Evolutionary conservation across 768 basidiomycete genomes (phyloP).

Genomic region (Tylopilus plumbeoviolaceoides): DNA sequence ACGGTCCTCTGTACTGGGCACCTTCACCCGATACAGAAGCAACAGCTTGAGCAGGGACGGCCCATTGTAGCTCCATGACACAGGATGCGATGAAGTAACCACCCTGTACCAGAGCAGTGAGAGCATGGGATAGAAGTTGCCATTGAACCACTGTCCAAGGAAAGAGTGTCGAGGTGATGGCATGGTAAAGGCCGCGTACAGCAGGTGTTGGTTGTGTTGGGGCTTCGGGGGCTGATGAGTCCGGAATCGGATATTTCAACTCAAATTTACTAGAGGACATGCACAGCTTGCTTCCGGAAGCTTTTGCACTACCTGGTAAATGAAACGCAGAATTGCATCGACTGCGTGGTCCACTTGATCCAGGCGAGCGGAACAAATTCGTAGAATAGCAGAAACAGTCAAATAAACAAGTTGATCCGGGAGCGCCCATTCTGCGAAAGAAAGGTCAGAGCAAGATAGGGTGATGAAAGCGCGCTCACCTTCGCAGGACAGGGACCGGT

Average conservation of each 20-base stretch:
- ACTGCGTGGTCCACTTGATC: constrained; percentile 49
- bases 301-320: constrained; percentile 50
- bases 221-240: constrained; percentile 53
- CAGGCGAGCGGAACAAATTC: constrained; percentile 52
- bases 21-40: constrained; percentile 36
- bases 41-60: constrained; percentile 70
- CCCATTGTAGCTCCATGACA: constrained; percentile 81
- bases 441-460: not conserved
- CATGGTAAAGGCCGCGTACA: constrained; percentile 83
- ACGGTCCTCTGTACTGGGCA: constrained; percentile 17
- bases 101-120: constrained; percentile 60
- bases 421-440: constrained; percentile 63
- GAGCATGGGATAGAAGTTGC: constrained; percentile 47
- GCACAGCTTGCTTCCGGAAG: constrained; percentile 54
- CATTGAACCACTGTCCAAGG: constrained; percentile 70
- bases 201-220: constrained; percentile 80
- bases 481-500: constrained; percentile 74
- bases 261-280: constrained; percentile 19
- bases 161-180: constrained; percentile 75
- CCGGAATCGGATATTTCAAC: not conserved
- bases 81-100: constrained; percentile 91
- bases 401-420: constrained; percentile 82
- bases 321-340: constrained; percentile 60
- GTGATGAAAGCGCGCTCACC: constrained; percentile 40
- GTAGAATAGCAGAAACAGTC: constrained; percentile 71